Conservation (phyloP, 768 basidiomycete genomes). For the Harrya chromipes region DNA sequence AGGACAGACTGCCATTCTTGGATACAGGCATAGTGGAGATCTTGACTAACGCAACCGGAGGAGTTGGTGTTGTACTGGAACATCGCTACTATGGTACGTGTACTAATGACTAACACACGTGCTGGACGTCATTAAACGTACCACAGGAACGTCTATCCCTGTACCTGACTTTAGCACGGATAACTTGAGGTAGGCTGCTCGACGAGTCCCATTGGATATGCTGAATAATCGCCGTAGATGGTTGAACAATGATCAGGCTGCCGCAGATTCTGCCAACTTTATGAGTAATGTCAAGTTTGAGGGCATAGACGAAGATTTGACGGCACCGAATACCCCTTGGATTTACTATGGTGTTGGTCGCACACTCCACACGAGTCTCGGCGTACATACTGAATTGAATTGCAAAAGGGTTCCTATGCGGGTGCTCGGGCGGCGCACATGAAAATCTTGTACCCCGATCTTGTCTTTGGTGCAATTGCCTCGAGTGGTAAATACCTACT, state of each 20-base stretch:
- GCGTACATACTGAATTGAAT: background rate
- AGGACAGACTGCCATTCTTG: slow-evolving; percentile 49
- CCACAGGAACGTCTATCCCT: slow-evolving; percentile 67
- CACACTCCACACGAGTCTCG: background rate
- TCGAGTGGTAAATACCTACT: slow-evolving; percentile 59
- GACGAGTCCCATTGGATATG: background rate
- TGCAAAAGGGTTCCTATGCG: slow-evolving; percentile 75
- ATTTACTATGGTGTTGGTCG: slow-evolving; percentile 85
- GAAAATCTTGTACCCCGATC: slow-evolving; percentile 79
- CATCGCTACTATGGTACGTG: slow-evolving; percentile 81
- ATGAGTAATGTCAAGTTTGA: slow-evolving; percentile 76
- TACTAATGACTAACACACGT: background rate
- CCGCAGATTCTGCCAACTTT: slow-evolving; percentile 91
- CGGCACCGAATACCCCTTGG: slow-evolving; percentile 75
- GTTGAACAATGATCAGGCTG: slow-evolving; percentile 85
- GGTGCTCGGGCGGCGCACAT: slow-evolving; percentile 93
- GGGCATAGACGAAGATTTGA: slow-evolving; percentile 67
- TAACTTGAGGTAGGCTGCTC: slow-evolving; percentile 55
- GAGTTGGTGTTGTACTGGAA: slow-evolving; percentile 87
- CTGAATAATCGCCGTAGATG: slow-evolving; percentile 46
- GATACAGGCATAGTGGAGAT: slow-evolving; percentile 87
- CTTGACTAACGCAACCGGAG: slow-evolving; percentile 78
- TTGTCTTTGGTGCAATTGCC: slow-evolving; percentile 89
- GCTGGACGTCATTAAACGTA: background rate
- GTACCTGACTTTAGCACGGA: slow-evolving; percentile 79